A percentile compares a stretch with the other conserved stretches of the same genome.
Evolutionary conservation across 148 eudicot genomes (phyloP).

Genomic region (Beta vulgaris): DNA sequence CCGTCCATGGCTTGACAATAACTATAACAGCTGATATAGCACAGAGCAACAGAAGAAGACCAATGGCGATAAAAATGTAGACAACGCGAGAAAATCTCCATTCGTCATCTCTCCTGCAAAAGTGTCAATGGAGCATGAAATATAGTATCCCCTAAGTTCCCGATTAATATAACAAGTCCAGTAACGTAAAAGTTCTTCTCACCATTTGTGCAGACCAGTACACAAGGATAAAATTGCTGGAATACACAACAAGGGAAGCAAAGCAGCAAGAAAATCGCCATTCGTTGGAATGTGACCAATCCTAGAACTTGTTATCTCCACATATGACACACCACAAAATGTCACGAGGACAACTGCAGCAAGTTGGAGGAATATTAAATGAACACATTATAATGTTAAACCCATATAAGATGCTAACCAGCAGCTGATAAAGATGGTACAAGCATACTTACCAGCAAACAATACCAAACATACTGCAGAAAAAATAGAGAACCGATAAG

Average conservation of each 20-base stretch:
- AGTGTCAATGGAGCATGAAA: constrained; percentile 18
- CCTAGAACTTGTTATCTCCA: constrained; percentile 70
- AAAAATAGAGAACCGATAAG: constrained; percentile 83
- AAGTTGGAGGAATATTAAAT: neutral
- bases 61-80: constrained; percentile 61
- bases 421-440: neutral
- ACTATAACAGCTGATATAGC: constrained; percentile 88
- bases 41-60: constrained; percentile 85
- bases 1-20: constrained; percentile 88
- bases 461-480: constrained; percentile 84
- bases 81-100: constrained; percentile 92
- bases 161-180: constrained; percentile 11
- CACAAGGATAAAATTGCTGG: constrained; percentile 82
- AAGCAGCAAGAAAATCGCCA: constrained; percentile 90
- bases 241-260: constrained; percentile 90
- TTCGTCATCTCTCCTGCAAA: constrained; percentile 88
- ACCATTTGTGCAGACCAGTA: constrained; percentile 95
- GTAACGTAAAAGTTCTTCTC: constrained; percentile 23
- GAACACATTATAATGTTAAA: constrained; percentile 16
- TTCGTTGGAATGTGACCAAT: constrained; percentile 56
- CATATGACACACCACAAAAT: constrained; percentile 83
- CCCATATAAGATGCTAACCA: constrained; percentile 5
- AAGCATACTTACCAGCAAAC: constrained; percentile 59
- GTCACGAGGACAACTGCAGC: constrained; percentile 79
- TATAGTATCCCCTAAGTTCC: constrained; percentile 6